Evolutionary conservation across 257 asterid genomes (phyloP), one percentile per base, ranked within the genome.

Genomic region (Ilex aquifolium): DNA sequence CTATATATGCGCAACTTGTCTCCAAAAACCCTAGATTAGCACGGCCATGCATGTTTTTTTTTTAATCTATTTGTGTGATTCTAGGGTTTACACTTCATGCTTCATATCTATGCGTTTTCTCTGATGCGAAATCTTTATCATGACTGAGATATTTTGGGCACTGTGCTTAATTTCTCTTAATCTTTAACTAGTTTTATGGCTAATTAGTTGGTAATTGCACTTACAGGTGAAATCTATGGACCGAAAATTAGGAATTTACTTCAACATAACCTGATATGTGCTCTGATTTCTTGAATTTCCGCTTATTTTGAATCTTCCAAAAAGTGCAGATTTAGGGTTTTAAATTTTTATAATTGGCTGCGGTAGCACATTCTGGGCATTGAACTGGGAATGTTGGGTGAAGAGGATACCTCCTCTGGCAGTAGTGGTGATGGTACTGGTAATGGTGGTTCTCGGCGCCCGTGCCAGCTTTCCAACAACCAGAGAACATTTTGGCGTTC

Each of bases 401-500:
- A 77, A 62, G 83, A 77, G 65, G 86, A 77, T 56, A 69, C 69
- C 53, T 59, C 68, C 30, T 62, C 61, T 15, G 69, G 65, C 58
- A 67, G 64, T 60, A 70, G 72, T 29, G 65, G 46, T 13, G 61
- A 48, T 44, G 77, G 54, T 31, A 66, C 69, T 31, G 39, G 27
- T 62, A 31, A 42, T 27, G 73, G 54, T 58, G 75, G 79, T 74
- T 69, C 72, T 27, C 74, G 44, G 59, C 78, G 57, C 16, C 31
- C 73, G 11, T 65, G 64, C 64, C 73, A 76, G 50, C 36, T 69
- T 56, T 57, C 66, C 30, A 70, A 78, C 72, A 79, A 77, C 40
- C 66, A 79, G 73, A 80, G 69, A 64, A 63, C 64, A 69, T 77
- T 70, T 32, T 80, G 86, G 86, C 69, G 86, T 74, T 80, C 86